These are phyloP conservation scores for Hypoxylon sp. DNA, from an alignment of 2,329 filamentous ascomycete genomes.

Conservation along the genomic window DNA sequence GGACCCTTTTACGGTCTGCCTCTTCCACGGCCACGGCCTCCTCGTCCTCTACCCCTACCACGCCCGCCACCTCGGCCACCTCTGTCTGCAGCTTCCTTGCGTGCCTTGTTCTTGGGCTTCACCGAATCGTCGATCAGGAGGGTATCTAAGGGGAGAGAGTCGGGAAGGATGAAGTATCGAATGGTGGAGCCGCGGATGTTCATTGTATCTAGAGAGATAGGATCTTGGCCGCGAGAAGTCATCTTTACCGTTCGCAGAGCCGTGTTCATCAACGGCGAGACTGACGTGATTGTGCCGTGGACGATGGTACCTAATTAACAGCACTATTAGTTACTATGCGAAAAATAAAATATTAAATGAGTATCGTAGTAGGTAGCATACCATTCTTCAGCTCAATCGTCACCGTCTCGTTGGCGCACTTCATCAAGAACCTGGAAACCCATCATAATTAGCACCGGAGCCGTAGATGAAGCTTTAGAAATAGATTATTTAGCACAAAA, in stretches of 20 bases:
- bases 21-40: conserved; percentile 65
- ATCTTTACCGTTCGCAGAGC: conserved; percentile 96
- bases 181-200: conserved; percentile 97
- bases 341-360: neutral
- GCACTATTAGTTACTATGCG: conserved; percentile 17
- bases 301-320: conserved; percentile 83
- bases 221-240: conserved; percentile 89
- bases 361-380: conserved; percentile 58
- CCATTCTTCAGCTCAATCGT: conserved; percentile 99
- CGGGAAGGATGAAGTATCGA: conserved; percentile 95
- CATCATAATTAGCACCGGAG: conserved; percentile 53
- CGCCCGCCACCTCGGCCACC: conserved; percentile 67
- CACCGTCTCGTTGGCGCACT: conserved; percentile 98
- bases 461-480: conserved; percentile 57
- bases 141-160: conserved; percentile 94
- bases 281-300: conserved; percentile 95
- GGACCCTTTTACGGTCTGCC: conserved; percentile 56
- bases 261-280: conserved; percentile 99
- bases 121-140: conserved; percentile 95
- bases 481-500: conserved; percentile 61
- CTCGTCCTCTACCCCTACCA: conserved; percentile 67
- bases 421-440: conserved; percentile 90
- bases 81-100: conserved; percentile 83
- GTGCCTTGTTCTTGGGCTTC: conserved; percentile 99
- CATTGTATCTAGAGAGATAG: conserved; percentile 92